Evolutionary conservation across 345 rosid genomes (phyloP).

Genomic region (rapeseed (Brassica napus)): Da-Ae NC_063438.1:11524501-11525000

Average conservation of each 20-base stretch:
- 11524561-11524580: constrained; percentile 78
- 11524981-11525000: too few species aligned
- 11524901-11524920: too few species aligned
- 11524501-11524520: constrained; percentile 95
- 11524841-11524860: too few species aligned
- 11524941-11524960: too few species aligned
- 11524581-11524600: constrained; percentile 66
- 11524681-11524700: not conserved
- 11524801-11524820: too few species aligned
- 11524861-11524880: too few species aligned
- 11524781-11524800: too few species aligned
- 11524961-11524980: too few species aligned
- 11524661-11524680: not conserved
- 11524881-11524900: too few species aligned
- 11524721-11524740: not conserved
- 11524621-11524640: constrained; percentile 90
- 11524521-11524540: constrained; percentile 92
- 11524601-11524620: constrained; percentile 72
- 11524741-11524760: not conserved
- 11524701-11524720: not conserved
- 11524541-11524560: constrained; percentile 82
- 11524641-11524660: constrained; percentile 63
- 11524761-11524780: not conserved
- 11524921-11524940: too few species aligned
- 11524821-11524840: too few species aligned